These are phyloP conservation scores for Rhizophora mangle DNA, from an alignment of 345 rosid genomes.

Conservation along the genomic window DNA sequence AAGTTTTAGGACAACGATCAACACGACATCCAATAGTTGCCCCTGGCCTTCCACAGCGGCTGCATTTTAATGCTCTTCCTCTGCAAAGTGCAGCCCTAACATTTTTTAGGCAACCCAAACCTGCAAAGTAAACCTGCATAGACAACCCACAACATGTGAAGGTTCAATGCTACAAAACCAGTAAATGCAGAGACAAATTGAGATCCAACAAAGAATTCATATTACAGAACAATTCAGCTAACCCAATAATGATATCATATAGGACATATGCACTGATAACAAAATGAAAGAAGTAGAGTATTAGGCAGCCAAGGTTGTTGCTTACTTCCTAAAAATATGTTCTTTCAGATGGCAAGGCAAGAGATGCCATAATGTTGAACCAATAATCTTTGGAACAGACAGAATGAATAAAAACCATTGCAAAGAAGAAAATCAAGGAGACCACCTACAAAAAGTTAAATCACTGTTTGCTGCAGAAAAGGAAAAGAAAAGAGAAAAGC, in stretches of 20 bases:
- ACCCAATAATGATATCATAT: neutral
- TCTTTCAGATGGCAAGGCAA: conserved; percentile 19
- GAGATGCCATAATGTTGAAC: conserved; percentile 7
- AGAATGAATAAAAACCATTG: conserved; percentile 9
- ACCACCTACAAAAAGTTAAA: conserved; percentile 13
- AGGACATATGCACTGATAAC: neutral
- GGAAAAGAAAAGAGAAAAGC: neutral
- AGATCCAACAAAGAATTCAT: neutral
- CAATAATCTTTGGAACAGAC: conserved; percentile 15
- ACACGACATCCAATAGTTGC: conserved; percentile 99
- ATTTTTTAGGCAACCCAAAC: conserved; percentile 91
- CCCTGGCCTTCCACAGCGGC: conserved; percentile 95
- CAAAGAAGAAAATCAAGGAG: conserved; percentile 3
- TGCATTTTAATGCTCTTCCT: conserved; percentile 93
- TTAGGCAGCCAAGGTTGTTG: conserved; percentile 12
- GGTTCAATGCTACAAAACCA: conserved; percentile 8
- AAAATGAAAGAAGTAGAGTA: conserved; percentile 1
- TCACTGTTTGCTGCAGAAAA: neutral
- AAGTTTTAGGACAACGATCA: conserved; percentile 95
- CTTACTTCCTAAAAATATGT: conserved; percentile 28
- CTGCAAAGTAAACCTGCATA: conserved; percentile 94
- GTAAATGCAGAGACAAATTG: conserved; percentile 5
- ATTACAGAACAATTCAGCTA: neutral
- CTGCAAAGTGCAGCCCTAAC: conserved; percentile 93
- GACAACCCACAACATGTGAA: conserved; percentile 17